Evolutionary conservation across 2,329 filamentous ascomycete genomes (phyloP).

Genomic region (Nannizzia gypsea): DNA sequence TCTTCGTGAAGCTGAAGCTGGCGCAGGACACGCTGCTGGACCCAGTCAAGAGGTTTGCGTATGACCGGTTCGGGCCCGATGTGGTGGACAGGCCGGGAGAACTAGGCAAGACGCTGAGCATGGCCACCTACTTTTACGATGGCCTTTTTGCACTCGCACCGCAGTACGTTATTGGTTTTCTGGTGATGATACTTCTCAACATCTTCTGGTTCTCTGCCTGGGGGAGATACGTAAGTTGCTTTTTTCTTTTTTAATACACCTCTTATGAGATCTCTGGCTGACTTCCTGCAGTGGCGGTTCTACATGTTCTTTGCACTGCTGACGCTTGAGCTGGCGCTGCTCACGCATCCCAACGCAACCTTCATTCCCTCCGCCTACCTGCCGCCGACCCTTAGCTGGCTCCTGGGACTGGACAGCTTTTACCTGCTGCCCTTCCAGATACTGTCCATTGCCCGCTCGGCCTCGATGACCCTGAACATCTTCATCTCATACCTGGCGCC

Average conservation of each 20-base stretch:
- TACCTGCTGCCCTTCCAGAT: slow-evolving; percentile 68
- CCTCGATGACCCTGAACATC: slow-evolving; percentile 68
- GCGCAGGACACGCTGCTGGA: slow-evolving; percentile 75
- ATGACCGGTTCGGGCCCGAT: slow-evolving; percentile 74
- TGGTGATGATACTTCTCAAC: slow-evolving; percentile 28
- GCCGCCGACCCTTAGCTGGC: slow-evolving; percentile 20
- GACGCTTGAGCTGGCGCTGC: slow-evolving; percentile 45
- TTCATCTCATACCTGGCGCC: slow-evolving; percentile 72
- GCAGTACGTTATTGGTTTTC: slow-evolving; percentile 30
- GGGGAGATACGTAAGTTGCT: slow-evolving; percentile 35
- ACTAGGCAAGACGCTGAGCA: slow-evolving; percentile 47
- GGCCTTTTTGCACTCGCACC: slow-evolving; percentile 44
- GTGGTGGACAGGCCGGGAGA: slow-evolving; percentile 36
- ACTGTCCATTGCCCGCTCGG: slow-evolving; percentile 60
- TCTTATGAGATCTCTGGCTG: too few species aligned
- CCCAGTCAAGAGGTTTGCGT: slow-evolving; percentile 67
- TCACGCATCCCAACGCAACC: slow-evolving; percentile 40
- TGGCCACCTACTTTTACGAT: slow-evolving; percentile 59
- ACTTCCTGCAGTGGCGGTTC: slow-evolving; percentile 36
- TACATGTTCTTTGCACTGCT: slow-evolving; percentile 44
- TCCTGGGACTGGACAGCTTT: slow-evolving; percentile 37
- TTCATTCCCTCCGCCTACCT: slow-evolving; percentile 28
- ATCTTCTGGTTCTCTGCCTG: slow-evolving; percentile 32
- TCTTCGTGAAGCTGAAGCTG: slow-evolving; percentile 73
- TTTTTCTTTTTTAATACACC: background rate